Evolutionary conservation across 2,329 filamentous ascomycete species (phyloP), one percentile per base, ranked within the genome.

Genomic region (Colletotrichum sp.): DNA sequence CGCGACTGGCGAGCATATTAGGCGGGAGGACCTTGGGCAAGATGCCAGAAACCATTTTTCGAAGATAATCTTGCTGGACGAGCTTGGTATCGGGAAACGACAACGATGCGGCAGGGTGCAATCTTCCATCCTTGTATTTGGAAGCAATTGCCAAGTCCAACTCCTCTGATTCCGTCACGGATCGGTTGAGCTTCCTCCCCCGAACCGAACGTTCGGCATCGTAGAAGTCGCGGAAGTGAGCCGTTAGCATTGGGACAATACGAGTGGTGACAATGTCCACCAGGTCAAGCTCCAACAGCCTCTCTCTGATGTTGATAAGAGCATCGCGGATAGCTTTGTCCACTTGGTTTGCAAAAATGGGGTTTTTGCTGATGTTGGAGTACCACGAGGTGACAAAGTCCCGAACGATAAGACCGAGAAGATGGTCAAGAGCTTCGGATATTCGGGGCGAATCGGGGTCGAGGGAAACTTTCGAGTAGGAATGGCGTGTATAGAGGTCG

Each of bases 81-180:
- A 93, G 88, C 83, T 95, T 97, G 76, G 93, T 94, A 81, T 98
- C 96, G 2, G 95, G 94, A 81, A 95, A 96, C 36, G 94, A 92
- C 80, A 98, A 86, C 16, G 93, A 94, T 7, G 95, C 96, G 7
- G 97, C 97, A 6, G 95, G 90, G 82, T 99, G 97, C 74, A 99
- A 88, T 77, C 94, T 95, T 30, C 96, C 96, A 83, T 97, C 94
- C 70, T 91, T 93, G 84, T 97, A 99, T 84, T 98, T 98, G 55
- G 92, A 93, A n/a, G 97, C 97, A 84, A 99, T 98, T 3, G 97
- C 97, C 78, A 98, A 88, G 83, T 98, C 96, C 80, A 99, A 88
- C 88, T 99, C 97, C 82, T 98, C 96, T 1, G 96, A 98, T 85
- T 99, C 97, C 4, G 97, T 98, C 71, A 99, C 93, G 78, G 94